A percentile compares a stretch with the other conserved stretches of the same genome.
phyloP scores from a whole-genome alignment of 805 yeast species.

The Naumovozyma baii region DNA sequence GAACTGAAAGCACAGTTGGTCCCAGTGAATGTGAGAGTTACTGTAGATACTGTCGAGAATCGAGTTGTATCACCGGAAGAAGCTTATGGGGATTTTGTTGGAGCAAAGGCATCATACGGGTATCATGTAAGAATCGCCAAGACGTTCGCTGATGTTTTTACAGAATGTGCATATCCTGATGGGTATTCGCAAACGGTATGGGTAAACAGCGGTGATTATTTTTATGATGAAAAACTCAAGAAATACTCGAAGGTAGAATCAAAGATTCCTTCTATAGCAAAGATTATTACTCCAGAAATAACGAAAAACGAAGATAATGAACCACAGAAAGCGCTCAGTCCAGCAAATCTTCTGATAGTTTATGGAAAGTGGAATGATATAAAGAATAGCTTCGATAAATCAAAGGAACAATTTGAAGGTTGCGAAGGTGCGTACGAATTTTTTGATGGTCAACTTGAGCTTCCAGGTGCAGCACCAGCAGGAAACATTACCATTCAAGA shows the following conservation, averaged over 20 bases:
- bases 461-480: constrained; percentile 42
- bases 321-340: constrained; percentile 9
- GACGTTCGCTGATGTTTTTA: constrained; percentile 53
- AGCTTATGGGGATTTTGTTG: constrained; percentile 55
- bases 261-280: constrained; percentile 21
- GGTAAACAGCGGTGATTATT: constrained; percentile 60
- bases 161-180: constrained; percentile 51
- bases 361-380: constrained; percentile 57
- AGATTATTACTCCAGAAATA: constrained; percentile 13
- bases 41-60: constrained; percentile 55
- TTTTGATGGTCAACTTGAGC: constrained; percentile 53
- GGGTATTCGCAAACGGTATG: constrained; percentile 66
- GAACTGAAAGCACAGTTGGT: constrained; percentile 52
- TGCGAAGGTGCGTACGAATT: constrained; percentile 48
- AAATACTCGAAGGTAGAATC: constrained; percentile 16
- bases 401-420: constrained; percentile 41
- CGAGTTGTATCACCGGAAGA: constrained; percentile 60
- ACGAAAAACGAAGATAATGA: constrained; percentile 12
- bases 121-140: constrained; percentile 64
- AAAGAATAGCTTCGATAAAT: constrained; percentile 42
- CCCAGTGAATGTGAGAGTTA: constrained; percentile 72
- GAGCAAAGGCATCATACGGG: constrained; percentile 56
- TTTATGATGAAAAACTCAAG: constrained; percentile 26
- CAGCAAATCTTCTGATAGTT: constrained; percentile 39
- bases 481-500: constrained; percentile 51